Conservation (phyloP, 352 stramenopile species). For the Blastocystis sp. region DNA sequence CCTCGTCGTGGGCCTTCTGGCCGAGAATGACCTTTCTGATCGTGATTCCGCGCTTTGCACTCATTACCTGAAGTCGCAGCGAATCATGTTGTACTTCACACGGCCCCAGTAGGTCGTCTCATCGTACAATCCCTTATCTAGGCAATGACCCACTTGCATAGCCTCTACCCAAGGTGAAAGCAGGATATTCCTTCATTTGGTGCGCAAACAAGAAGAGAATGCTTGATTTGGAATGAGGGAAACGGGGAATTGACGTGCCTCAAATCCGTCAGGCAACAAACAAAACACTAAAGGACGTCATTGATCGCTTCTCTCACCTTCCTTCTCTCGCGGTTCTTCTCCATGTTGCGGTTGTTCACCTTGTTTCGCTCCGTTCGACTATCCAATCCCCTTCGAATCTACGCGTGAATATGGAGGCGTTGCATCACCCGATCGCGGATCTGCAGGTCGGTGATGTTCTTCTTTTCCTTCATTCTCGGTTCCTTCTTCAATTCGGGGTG, state of each 20-base stretch:
- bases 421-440: conserved; percentile 42
- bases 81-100: conserved; percentile 70
- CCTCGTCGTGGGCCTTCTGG: conserved; percentile 28
- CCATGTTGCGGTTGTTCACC: conserved; percentile 54
- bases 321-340: conserved; percentile 68
- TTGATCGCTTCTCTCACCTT: conserved; percentile 56
- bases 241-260: too few relatives aligned
- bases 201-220: too few relatives aligned
- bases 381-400: conserved; percentile 66
- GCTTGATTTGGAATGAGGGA: too few relatives aligned
- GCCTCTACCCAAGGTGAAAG: conserved; percentile 19
- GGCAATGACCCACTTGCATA: not conserved
- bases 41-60: not conserved
- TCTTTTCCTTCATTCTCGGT: conserved; percentile 63
- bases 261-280: conserved; percentile 17
- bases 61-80: conserved; percentile 36
- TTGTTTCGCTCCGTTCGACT: conserved; percentile 49
- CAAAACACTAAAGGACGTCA: conserved; percentile 58
- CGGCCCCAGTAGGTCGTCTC: conserved; percentile 69
- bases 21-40: conserved; percentile 44
- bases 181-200: conserved; percentile 52
- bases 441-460: conserved; percentile 58
- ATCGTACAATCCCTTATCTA: conserved; percentile 66
- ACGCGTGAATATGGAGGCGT: not conserved
- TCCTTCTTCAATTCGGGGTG: conserved; percentile 67